Evolutionary conservation across 331 rosid species (phyloP).

Genomic region (Pyrus hybrid): DNA sequence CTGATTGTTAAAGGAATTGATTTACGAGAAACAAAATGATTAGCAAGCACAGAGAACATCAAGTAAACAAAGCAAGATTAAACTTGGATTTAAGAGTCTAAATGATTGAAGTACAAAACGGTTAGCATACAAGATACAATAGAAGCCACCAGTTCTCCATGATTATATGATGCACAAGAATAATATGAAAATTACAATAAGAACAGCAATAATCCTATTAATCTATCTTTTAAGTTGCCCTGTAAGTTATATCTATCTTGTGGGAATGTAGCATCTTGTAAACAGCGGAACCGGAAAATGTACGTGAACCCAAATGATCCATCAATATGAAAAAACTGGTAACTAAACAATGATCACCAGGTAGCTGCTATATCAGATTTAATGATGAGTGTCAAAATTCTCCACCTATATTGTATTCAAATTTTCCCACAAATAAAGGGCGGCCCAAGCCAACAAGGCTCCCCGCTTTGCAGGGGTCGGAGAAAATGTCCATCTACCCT

Average conservation of each 20-base stretch:
- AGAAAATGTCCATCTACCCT: too few species aligned
- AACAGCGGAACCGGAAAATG: neutral
- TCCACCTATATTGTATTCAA: neutral
- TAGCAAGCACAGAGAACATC: neutral
- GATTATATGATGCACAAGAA: neutral
- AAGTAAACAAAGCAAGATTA: neutral
- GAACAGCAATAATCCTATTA: neutral
- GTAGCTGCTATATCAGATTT: neutral
- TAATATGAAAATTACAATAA: neutral
- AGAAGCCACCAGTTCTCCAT: neutral
- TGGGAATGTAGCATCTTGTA: neutral
- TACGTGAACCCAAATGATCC: neutral
- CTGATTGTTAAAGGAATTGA: conserved; percentile 18
- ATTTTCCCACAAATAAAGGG: neutral
- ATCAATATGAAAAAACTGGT: too few species aligned
- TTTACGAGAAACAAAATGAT: neutral
- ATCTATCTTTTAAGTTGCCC: neutral
- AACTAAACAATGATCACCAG: too few species aligned
- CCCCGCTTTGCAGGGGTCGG: too few species aligned
- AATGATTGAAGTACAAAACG: neutral
- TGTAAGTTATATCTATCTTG: too few species aligned
- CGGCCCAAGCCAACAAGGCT: too few species aligned
- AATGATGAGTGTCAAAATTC: neutral
- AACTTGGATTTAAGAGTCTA: neutral
- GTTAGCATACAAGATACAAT: neutral